Evolutionary conservation across 805 yeast species (phyloP).

Genomic region (Pichia deserticola): DNA sequence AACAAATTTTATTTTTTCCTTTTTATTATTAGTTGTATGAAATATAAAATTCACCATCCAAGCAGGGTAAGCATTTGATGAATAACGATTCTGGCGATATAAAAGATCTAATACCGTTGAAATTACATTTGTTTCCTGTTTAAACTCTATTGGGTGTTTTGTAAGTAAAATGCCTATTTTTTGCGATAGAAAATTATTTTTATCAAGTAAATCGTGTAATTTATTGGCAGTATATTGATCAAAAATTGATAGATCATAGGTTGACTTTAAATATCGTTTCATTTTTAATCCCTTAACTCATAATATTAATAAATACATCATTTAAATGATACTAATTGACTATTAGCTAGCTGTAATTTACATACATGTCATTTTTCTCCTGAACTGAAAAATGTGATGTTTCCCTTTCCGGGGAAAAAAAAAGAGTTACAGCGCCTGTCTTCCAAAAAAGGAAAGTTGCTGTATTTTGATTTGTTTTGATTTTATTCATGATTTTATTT

Average conservation of each 20-base stretch:
- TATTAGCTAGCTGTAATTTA: no score
- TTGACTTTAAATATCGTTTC: no score
- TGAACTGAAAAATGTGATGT: background rate
- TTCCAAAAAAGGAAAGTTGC: background rate
- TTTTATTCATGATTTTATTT: background rate
- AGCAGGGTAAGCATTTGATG: background rate
- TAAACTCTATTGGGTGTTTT: no score
- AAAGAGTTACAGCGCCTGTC: background rate
- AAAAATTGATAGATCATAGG: no score
- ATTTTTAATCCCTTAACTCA: no score
- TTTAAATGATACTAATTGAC: no score
- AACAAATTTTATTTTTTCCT: background rate
- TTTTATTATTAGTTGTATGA: background rate
- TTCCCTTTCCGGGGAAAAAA: background rate
- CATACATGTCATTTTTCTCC: no score
- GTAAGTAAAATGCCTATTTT: no score
- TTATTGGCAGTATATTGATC: no score
- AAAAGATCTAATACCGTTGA: background rate
- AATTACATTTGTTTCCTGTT: background rate
- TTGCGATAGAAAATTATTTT: no score
- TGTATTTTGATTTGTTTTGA: background rate
- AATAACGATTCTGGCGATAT: background rate
- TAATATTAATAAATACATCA: no score
- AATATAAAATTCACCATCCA: constrained; percentile 1
- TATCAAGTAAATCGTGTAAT: no score